These are phyloP conservation scores for Eragrostis tef DNA, from an alignment of 202 grass and related monocot species.

Conservation along the genomic window DNA sequence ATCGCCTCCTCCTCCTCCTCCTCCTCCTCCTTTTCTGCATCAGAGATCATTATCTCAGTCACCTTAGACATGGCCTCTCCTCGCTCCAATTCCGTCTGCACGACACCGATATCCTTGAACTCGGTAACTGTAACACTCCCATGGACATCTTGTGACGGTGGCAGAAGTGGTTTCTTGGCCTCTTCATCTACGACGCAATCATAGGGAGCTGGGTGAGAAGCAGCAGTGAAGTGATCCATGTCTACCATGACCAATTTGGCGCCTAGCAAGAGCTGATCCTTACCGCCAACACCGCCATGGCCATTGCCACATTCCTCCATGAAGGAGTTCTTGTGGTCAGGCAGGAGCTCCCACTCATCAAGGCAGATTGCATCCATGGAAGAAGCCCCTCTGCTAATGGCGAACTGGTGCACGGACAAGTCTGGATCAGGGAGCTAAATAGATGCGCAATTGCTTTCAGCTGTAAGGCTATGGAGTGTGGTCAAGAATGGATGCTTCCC, in stretches of 20 bases:
- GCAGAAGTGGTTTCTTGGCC: neutral
- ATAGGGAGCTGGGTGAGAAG: constrained; percentile 41
- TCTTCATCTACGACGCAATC: constrained; percentile 38
- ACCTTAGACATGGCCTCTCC: neutral
- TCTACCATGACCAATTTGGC: constrained; percentile 47
- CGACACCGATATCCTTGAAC: constrained; percentile 46
- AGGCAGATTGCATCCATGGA: constrained; percentile 61
- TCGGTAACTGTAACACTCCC: neutral
- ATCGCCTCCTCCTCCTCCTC: constrained; percentile 10
- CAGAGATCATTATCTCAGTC: constrained; percentile 29
- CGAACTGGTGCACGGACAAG: neutral
- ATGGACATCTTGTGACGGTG: neutral
- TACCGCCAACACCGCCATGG: constrained; percentile 43
- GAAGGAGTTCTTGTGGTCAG: constrained; percentile 49
- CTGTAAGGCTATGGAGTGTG: constrained; percentile 27
- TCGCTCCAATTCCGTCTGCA: neutral
- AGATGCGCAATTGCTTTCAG: constrained; percentile 9
- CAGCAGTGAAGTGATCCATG: constrained; percentile 63
- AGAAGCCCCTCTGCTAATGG: constrained; percentile 38
- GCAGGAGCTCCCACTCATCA: constrained; percentile 77
- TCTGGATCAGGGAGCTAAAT: constrained; percentile 31
- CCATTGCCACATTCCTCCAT: constrained; percentile 43
- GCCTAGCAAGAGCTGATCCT: constrained; percentile 50
- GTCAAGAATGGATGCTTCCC: constrained; percentile 40
- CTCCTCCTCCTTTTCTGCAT: constrained; percentile 5